A percentile compares a stretch with the other conserved stretches of the same genome.
Conservation (phyloP, 2,329 filamentous ascomycete species). For the Madurella mycetomatis region DNA sequence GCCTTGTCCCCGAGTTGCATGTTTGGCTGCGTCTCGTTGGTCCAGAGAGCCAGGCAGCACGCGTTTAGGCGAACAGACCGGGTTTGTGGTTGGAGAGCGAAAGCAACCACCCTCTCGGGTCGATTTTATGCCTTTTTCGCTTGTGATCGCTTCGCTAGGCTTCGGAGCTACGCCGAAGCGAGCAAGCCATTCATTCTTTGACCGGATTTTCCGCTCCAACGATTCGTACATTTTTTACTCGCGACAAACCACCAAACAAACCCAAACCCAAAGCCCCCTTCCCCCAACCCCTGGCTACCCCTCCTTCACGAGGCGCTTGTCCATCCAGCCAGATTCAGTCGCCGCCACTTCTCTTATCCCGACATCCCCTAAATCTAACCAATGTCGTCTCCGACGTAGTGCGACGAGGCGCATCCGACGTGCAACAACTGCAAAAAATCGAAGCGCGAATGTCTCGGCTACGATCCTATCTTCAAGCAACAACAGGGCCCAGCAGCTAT, state of each 20-base stretch:
- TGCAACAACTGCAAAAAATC: slow-evolving; percentile 90
- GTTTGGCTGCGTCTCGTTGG: neutral
- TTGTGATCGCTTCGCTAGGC: slow-evolving; percentile 33
- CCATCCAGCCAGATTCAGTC: neutral
- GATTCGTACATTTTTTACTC: neutral
- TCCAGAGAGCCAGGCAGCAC: too few relatives aligned
- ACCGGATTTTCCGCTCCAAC: slow-evolving; percentile 7
- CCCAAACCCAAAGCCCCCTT: too few relatives aligned
- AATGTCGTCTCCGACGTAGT: slow-evolving; percentile 49
- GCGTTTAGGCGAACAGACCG: neutral
- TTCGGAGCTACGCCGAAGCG: slow-evolving; percentile 34
- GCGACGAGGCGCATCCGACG: slow-evolving; percentile 89
- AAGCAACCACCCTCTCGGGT: slow-evolving; percentile 14
- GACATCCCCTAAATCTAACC: neutral
- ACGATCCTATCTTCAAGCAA: slow-evolving; percentile 82
- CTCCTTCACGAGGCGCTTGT: neutral
- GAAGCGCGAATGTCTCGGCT: slow-evolving; percentile 80
- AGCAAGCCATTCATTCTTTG: slow-evolving; percentile 18
- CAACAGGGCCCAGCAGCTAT: slow-evolving; percentile 67
- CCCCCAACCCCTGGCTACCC: neutral
- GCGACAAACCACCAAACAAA: neutral
- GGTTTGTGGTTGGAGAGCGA: slow-evolving; percentile 15
- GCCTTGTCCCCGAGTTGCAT: neutral
- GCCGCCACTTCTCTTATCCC: neutral
- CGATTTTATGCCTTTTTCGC: slow-evolving; percentile 27